Evolutionary conservation across 805 yeast species (phyloP).

Genomic region (Wickerhamomyces canadensis): DNA sequence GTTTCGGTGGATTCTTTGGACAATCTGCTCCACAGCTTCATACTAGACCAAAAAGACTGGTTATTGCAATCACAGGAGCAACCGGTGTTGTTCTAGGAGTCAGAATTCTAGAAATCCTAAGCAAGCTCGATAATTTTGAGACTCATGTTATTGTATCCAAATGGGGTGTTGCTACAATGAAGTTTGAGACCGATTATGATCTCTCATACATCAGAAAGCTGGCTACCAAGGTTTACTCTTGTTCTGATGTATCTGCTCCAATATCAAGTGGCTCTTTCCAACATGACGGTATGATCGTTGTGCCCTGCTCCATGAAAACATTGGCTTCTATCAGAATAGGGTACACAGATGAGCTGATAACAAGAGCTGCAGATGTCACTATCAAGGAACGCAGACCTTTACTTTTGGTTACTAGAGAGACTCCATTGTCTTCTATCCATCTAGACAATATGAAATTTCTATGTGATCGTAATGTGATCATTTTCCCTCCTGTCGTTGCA

Average conservation of each 20-base stretch:
- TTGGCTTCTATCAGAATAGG: constrained; percentile 25
- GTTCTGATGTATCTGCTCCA: constrained; percentile 25
- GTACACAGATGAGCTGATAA: constrained; percentile 24
- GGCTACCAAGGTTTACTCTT: constrained; percentile 17
- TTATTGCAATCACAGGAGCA: constrained; percentile 26
- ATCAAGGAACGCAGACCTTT: constrained; percentile 23
- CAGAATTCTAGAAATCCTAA: constrained; percentile 18
- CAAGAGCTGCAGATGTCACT: constrained; percentile 26
- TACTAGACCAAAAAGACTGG: constrained; percentile 12
- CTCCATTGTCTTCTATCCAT: constrained; percentile 26
- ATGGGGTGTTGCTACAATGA: constrained; percentile 27
- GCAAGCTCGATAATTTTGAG: constrained; percentile 14
- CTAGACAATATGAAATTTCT: constrained; percentile 24
- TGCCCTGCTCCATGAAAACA: constrained; percentile 27
- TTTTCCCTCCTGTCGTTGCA: constrained; percentile 27
- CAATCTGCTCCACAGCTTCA: no score
- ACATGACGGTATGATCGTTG: constrained; percentile 28
- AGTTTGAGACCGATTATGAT: constrained; percentile 23
- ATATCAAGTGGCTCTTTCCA: constrained; percentile 26
- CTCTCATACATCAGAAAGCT: constrained; percentile 14
- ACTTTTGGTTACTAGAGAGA: constrained; percentile 23
- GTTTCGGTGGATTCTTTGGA: no score
- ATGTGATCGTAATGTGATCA: constrained; percentile 18
- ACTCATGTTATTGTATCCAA: constrained; percentile 25
- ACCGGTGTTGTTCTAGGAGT: constrained; percentile 24